Conservation (phyloP, 805 yeast species). For the Metschnikowia colocasiae region DNA sequence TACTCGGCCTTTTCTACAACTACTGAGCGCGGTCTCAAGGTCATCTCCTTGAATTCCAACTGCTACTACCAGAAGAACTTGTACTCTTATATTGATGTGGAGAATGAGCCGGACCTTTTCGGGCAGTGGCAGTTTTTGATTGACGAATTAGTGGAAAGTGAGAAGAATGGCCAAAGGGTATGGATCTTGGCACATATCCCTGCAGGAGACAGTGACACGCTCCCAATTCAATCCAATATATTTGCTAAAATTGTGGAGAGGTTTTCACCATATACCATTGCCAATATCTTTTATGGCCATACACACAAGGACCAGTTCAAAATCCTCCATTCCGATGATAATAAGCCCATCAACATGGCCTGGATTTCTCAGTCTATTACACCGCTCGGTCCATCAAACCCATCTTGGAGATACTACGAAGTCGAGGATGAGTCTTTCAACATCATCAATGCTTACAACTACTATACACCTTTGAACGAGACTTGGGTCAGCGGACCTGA, state of each 20-base stretch:
- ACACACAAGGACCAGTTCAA: conserved; percentile 68
- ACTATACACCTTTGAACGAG: conserved; percentile 56
- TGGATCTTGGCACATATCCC: conserved; percentile 75
- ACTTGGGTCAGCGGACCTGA: conserved; percentile 50
- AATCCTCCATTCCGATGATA: conserved; percentile 46
- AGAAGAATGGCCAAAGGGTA: conserved; percentile 55
- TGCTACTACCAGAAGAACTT: conserved; percentile 61
- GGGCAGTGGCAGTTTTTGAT: conserved; percentile 61
- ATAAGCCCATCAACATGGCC: conserved; percentile 50
- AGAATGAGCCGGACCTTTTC: conserved; percentile 54
- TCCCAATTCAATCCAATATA: conserved; percentile 58
- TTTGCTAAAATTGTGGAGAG: conserved; percentile 58
- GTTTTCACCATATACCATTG: conserved; percentile 65
- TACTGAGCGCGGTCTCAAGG: conserved; percentile 46
- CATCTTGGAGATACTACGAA: conserved; percentile 70
- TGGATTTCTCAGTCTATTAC: conserved; percentile 68
- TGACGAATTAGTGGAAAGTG: conserved; percentile 60
- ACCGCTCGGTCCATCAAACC: conserved; percentile 57
- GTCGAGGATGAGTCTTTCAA: conserved; percentile 60
- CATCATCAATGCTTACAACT: conserved; percentile 57
- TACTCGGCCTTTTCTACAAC: conserved; percentile 60
- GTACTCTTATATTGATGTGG: conserved; percentile 49
- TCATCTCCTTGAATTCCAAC: conserved; percentile 52
- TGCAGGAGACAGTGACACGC: conserved; percentile 47
- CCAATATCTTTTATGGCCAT: conserved; percentile 68